Evolutionary conservation across 805 yeast genomes (phyloP).

Genomic region (Clavispora asparagi): DNA sequence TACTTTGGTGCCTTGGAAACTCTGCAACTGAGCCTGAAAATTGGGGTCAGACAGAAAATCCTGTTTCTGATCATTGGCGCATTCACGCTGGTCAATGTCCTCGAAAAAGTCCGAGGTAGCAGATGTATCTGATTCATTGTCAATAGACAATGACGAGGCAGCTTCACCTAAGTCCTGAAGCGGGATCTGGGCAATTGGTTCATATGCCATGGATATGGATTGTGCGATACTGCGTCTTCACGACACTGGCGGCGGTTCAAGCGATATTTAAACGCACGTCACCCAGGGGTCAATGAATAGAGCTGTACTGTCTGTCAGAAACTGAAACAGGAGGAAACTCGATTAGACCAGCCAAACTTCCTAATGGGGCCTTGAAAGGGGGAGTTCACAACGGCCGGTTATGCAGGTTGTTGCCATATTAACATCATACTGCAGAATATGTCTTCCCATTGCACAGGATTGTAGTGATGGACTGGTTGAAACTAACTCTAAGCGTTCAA

Average conservation of each 20-base stretch:
- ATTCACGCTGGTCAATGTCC: slow-evolving; percentile 19
- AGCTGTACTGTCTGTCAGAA: neutral
- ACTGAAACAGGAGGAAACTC: neutral
- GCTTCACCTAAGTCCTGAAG: slow-evolving; percentile 2
- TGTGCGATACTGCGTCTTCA: neutral
- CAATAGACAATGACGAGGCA: neutral
- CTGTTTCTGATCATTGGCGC: slow-evolving; percentile 10
- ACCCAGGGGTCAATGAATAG: neutral
- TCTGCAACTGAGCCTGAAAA: slow-evolving; percentile 5
- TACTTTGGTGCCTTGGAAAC: slow-evolving; percentile 1
- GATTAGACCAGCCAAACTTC: neutral
- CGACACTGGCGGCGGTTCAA: neutral
- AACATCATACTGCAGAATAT: no score
- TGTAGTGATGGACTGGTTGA: no score
- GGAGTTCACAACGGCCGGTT: neutral
- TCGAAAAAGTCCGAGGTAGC: slow-evolving; percentile 25
- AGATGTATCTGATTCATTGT: slow-evolving; percentile 3
- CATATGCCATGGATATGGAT: neutral
- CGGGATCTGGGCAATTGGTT: slow-evolving; percentile 4
- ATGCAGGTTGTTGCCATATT: neutral
- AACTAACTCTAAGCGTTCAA: no score
- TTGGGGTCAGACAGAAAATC: slow-evolving; percentile 6
- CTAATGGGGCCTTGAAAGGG: neutral
- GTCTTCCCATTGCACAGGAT: no score
- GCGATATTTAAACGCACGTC: neutral